phyloP scores from a whole-genome alignment of 2,329 filamentous ascomycete genomes.

The Xylariaceae sp. region DNA sequence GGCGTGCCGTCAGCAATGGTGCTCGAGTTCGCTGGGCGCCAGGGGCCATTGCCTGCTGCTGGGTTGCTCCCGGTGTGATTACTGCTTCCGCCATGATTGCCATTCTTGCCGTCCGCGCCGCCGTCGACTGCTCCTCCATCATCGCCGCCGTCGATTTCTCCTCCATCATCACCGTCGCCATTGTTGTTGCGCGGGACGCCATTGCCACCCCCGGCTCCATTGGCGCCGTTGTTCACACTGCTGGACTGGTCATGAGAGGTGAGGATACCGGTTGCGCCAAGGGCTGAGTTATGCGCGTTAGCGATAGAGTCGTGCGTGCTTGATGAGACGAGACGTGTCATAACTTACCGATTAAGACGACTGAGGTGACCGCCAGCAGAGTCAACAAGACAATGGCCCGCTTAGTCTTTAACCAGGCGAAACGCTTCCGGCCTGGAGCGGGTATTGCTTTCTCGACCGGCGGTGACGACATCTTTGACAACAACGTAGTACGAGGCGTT shows the following conservation, averaged over 20 bases:
- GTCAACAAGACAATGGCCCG: slow-evolving; percentile 22
- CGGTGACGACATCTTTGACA: slow-evolving; percentile 4
- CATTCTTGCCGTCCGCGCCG: neutral
- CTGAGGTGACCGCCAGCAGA: slow-evolving; percentile 19
- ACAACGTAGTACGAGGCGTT: neutral
- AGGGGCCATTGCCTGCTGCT: slow-evolving; percentile 9
- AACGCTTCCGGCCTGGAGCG: slow-evolving; percentile 11
- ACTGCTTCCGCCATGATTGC: slow-evolving; percentile 6
- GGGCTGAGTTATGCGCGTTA: slow-evolving; percentile 16
- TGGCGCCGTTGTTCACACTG: neutral
- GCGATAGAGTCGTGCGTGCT: neutral
- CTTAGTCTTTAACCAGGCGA: slow-evolving; percentile 26
- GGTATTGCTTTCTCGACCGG: slow-evolving; percentile 12
- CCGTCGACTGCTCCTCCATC: neutral
- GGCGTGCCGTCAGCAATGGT: slow-evolving; percentile 28
- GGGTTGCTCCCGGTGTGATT: slow-evolving; percentile 11
- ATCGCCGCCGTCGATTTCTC: neutral
- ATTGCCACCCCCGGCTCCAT: neutral
- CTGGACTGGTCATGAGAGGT: slow-evolving; percentile 3
- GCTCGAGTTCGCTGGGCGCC: slow-evolving; percentile 27
- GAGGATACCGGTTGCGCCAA: slow-evolving; percentile 25
- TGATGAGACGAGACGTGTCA: neutral
- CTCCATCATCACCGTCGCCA: neutral
- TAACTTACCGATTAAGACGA: slow-evolving; percentile 24
- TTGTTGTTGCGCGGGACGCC: neutral